Percentiles rank a stretch among this genome's conserved stretches.
Evolutionary conservation across 306 rosid genomes (phyloP).

Genomic region (Trifolium subterraneum): DNA sequence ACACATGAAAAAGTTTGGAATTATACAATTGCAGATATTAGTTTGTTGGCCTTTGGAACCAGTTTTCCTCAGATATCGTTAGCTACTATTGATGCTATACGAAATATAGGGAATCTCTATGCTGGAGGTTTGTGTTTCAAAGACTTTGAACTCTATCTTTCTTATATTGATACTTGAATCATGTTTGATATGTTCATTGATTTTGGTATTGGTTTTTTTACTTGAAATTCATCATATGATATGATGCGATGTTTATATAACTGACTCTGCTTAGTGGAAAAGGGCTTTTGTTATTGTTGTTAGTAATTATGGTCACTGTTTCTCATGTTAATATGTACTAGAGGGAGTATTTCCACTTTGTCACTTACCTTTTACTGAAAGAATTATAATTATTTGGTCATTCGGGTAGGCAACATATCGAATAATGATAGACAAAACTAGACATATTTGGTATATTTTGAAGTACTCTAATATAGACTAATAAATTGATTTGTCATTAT

Average conservation of each 20-base stretch:
- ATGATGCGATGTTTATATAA: not conserved
- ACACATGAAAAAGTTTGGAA: conserved; percentile 88
- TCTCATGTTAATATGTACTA: not conserved
- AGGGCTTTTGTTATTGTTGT: not conserved
- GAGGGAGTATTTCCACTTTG: conserved; percentile 11
- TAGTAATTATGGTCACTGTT: not conserved
- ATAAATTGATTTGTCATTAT: conserved; percentile 19
- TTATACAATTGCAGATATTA: conserved; percentile 91
- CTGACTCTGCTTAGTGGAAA: not conserved
- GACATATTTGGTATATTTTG: conserved; percentile 5
- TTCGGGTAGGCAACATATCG: not conserved
- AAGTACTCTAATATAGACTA: conserved; percentile 24
- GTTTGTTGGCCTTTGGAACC: conserved; percentile 92
- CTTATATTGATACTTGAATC: conserved; percentile 26
- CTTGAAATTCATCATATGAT: conserved; percentile 30
- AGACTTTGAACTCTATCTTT: conserved; percentile 27
- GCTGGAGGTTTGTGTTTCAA: conserved; percentile 85
- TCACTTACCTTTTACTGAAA: not conserved
- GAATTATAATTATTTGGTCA: conserved; percentile 6
- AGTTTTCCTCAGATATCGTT: conserved; percentile 98
- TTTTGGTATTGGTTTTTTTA: not conserved
- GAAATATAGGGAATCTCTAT: conserved; percentile 70
- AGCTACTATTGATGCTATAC: conserved; percentile 92
- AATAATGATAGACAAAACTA: not conserved
- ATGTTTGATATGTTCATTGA: conserved; percentile 31